phyloP scores from a whole-genome alignment of 331 rosid genomes.

The Prunus yedoensis region DNA sequence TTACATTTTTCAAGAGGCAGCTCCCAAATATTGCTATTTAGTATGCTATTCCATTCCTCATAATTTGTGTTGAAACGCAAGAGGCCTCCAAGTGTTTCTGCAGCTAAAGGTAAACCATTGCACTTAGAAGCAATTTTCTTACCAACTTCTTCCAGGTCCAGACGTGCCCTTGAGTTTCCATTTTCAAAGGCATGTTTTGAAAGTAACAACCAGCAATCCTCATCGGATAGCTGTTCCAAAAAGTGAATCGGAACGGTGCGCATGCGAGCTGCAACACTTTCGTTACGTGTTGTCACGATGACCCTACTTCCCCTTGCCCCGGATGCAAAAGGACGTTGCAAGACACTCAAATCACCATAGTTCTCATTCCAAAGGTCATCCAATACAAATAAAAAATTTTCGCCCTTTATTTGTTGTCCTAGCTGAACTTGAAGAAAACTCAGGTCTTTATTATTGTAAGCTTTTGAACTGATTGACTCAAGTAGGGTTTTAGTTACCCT shows the following conservation, averaged over 20 bases:
- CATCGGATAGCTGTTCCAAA: not conserved
- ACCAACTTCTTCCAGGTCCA: not conserved
- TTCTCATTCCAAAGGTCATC: not conserved
- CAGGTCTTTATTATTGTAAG: not conserved
- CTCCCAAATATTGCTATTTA: not conserved
- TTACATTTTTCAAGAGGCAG: not conserved
- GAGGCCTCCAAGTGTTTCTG: not conserved
- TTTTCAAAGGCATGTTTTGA: slow-evolving; percentile 7
- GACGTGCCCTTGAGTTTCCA: not conserved
- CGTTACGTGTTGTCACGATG: not conserved
- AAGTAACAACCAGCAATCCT: slow-evolving; percentile 31
- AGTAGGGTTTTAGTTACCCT: not conserved
- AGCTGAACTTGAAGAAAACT: not conserved
- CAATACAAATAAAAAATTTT: not conserved
- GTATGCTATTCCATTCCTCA: not conserved
- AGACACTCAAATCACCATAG: not conserved
- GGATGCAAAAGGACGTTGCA: not conserved
- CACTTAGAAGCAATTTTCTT: not conserved
- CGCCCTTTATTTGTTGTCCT: not conserved
- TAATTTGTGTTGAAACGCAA: not conserved
- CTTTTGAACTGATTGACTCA: not conserved
- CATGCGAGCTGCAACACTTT: not conserved
- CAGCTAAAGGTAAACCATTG: not conserved
- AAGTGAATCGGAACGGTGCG: not conserved
- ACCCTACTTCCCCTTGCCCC: not conserved